Conservation (phyloP, 257 asterid species). For the Osmanthus fragrans region DNA sequence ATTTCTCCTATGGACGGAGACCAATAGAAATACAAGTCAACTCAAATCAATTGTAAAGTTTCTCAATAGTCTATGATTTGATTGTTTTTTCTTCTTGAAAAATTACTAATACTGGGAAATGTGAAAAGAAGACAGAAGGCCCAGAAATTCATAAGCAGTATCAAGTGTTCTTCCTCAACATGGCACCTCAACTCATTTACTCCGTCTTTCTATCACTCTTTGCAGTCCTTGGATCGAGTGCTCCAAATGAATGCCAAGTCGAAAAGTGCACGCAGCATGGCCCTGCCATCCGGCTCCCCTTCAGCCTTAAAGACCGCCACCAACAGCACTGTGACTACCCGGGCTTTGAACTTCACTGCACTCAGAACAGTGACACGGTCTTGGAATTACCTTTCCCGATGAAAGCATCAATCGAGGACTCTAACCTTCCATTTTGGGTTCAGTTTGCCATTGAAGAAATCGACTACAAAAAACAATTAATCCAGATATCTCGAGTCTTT, state of each 20-base stretch:
- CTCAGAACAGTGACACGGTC: not conserved
- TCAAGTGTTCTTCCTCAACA: not conserved
- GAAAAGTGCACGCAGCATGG: slow-evolving; percentile 4
- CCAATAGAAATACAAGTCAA: not conserved
- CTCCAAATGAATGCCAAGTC: not conserved
- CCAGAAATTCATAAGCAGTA: not conserved
- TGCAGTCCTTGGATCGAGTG: not conserved
- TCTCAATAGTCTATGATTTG: not conserved
- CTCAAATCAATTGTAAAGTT: not conserved
- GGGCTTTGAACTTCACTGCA: slow-evolving; percentile 10
- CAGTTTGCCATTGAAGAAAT: slow-evolving; percentile 2
- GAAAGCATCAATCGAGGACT: not conserved
- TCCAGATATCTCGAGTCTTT: not conserved
- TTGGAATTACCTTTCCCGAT: slow-evolving; percentile 15
- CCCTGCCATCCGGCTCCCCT: slow-evolving; percentile 16
- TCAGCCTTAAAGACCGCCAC: slow-evolving; percentile 2
- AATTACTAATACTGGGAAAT: no score
- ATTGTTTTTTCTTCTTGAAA: not conserved
- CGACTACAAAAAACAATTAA: not conserved
- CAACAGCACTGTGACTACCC: slow-evolving; percentile 13
- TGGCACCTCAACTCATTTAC: not conserved
- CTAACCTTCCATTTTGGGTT: not conserved
- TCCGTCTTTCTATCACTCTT: not conserved
- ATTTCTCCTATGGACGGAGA: no score
- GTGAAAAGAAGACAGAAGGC: not conserved